These are phyloP conservation scores for Beauveria medogensis DNA, from an alignment of 2,329 filamentous ascomycete genomes.

Conservation along the genomic window DNA sequence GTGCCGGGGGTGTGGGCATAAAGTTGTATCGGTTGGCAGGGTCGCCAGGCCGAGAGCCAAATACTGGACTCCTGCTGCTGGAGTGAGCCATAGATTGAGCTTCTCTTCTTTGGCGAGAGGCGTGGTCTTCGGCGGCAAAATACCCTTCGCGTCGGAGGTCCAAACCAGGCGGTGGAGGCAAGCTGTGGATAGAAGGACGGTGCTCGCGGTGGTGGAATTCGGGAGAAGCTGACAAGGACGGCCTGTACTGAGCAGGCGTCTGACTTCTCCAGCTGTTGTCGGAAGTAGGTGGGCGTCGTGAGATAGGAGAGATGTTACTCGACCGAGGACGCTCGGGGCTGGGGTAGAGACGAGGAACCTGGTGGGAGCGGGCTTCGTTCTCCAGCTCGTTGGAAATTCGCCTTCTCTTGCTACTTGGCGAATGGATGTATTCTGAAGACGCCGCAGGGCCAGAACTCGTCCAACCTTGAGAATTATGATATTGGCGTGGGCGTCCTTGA, in stretches of 20 bases:
- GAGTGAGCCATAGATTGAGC: not conserved
- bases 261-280: slow-evolving; percentile 8
- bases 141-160: slow-evolving; percentile 22
- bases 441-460: slow-evolving; percentile 23
- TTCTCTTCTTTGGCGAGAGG: not conserved
- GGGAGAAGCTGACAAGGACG: slow-evolving; percentile 16
- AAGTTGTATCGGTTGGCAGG: slow-evolving; percentile 38
- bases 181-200: slow-evolving; percentile 32
- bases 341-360: slow-evolving; percentile 39
- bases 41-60: slow-evolving; percentile 27
- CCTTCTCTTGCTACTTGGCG: slow-evolving; percentile 42
- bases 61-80: slow-evolving; percentile 14
- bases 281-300: slow-evolving; percentile 10
- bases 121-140: slow-evolving; percentile 23
- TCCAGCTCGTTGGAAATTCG: slow-evolving; percentile 36
- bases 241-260: slow-evolving; percentile 1
- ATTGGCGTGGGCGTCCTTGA: slow-evolving; percentile 25
- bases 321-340: slow-evolving; percentile 25
- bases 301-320: slow-evolving; percentile 29
- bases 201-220: slow-evolving; percentile 18
- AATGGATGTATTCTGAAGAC: slow-evolving; percentile 42
- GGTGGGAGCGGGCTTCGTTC: slow-evolving; percentile 30
- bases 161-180: slow-evolving; percentile 29
- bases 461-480: slow-evolving; percentile 24
- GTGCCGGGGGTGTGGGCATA: slow-evolving; percentile 35